These are phyloP conservation scores for Helotiales sp. DNA, from an alignment of 2,329 filamentous ascomycete species.

Conservation along the genomic window DNA sequence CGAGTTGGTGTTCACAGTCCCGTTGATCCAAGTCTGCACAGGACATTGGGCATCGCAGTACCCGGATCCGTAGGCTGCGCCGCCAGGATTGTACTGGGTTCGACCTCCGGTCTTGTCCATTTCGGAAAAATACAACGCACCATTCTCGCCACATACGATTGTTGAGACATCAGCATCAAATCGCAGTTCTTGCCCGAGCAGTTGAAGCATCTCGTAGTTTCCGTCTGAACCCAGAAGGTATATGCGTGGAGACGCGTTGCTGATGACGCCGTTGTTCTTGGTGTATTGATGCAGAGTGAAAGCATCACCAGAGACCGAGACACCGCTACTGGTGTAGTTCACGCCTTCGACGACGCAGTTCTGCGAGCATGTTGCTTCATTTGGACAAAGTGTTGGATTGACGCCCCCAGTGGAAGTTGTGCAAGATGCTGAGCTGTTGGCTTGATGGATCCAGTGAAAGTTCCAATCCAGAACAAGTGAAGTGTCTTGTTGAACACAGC, in stretches of 20 bases:
- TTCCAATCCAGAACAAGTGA: slow-evolving; percentile 51
- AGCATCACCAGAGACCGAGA: slow-evolving; percentile 39
- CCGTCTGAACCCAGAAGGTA: slow-evolving; percentile 45
- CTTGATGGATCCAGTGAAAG: slow-evolving; percentile 47
- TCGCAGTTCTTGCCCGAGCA: slow-evolving; percentile 62
- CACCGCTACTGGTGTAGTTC: slow-evolving; percentile 45
- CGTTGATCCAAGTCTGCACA: slow-evolving; percentile 53
- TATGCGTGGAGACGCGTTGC: slow-evolving; percentile 36
- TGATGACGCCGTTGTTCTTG: slow-evolving; percentile 29
- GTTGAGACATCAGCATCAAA: slow-evolving; percentile 72
- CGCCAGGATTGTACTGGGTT: slow-evolving; percentile 54
- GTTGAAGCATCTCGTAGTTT: slow-evolving; percentile 60
- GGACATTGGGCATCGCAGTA: slow-evolving; percentile 64
- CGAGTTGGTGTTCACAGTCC: slow-evolving; percentile 49
- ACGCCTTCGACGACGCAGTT: slow-evolving; percentile 57
- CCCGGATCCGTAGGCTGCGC: slow-evolving; percentile 60
- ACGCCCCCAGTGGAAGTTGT: slow-evolving; percentile 24
- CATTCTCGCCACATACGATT: slow-evolving; percentile 70
- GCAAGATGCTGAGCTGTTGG: slow-evolving; percentile 34
- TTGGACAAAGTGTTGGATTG: slow-evolving; percentile 48
- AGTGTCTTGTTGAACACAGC: slow-evolving; percentile 48
- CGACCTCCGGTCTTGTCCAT: slow-evolving; percentile 65
- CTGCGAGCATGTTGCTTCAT: slow-evolving; percentile 48
- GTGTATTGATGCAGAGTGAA: slow-evolving; percentile 36
- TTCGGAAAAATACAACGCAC: slow-evolving; percentile 65